Percentiles rank a stretch among this genome's conserved stretches.
Conservation (phyloP, 768 basidiomycete genomes). For the Podaxis sp. region DNA sequence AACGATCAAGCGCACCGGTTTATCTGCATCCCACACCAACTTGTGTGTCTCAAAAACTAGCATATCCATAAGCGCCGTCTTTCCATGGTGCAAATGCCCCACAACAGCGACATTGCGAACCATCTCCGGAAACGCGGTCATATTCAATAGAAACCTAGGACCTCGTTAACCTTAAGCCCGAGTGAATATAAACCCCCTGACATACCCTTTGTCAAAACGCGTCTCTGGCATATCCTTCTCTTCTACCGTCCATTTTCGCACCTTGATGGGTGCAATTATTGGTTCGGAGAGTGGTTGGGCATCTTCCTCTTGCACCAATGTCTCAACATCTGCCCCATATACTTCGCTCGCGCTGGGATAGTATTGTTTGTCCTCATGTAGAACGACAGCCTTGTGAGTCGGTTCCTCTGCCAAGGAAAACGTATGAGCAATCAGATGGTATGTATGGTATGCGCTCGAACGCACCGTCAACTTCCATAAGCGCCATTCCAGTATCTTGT, state of each 20-base stretch:
- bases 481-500: conserved; percentile 47
- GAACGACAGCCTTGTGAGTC: conserved; percentile 73
- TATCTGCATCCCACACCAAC: conserved; percentile 88
- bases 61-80: conserved; percentile 97
- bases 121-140: conserved; percentile 90
- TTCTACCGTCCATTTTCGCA: conserved; percentile 90
- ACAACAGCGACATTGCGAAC: conserved; percentile 95
- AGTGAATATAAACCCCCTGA: not conserved
- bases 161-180: conserved; percentile 7
- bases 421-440: not conserved
- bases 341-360: conserved; percentile 90
- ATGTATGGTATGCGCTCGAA: conserved; percentile 13
- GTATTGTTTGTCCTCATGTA: conserved; percentile 98
- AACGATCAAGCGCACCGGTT: conserved; percentile 50
- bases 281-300: conserved; percentile 93
- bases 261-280: conserved; percentile 92
- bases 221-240: conserved; percentile 96
- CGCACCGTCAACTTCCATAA: conserved; percentile 86
- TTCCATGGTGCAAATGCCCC: conserved; percentile 97
- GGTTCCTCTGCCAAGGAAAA: conserved; percentile 46
- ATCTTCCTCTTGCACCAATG: conserved; percentile 97
- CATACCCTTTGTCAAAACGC: conserved; percentile 95
- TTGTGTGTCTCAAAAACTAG: conserved; percentile 96
- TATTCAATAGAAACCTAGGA: conserved; percentile 82
- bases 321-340: conserved; percentile 92